Conservation (phyloP, 129 eudicot genomes). For the Flaveria brownii region DNA sequence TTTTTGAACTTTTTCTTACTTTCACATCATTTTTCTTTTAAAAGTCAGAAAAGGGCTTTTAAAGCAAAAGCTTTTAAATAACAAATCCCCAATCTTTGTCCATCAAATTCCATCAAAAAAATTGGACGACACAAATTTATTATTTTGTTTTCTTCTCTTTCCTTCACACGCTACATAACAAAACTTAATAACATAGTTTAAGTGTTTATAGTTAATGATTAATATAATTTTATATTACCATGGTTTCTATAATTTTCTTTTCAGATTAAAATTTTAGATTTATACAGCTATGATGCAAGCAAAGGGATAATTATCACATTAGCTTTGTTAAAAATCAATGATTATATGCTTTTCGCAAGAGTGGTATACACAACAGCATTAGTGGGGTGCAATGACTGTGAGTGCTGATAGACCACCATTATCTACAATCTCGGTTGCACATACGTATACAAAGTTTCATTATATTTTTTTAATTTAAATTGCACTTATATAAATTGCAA, state of each 20-base stretch:
- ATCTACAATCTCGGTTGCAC: background rate
- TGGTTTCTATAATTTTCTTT: background rate
- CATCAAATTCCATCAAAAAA: too few species aligned
- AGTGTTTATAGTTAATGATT: background rate
- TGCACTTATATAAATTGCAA: too few species aligned
- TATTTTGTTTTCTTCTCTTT: background rate
- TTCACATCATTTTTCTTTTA: background rate
- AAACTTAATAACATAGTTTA: background rate
- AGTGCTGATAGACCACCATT: constrained; percentile 27
- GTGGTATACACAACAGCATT: constrained; percentile 39
- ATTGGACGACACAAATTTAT: background rate
- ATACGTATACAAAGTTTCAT: too few species aligned
- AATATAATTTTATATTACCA: background rate
- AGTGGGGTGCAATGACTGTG: constrained; percentile 42
- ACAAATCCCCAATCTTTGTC: too few species aligned
- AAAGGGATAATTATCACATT: constrained; percentile 28
- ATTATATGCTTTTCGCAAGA: constrained; percentile 30
- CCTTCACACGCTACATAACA: background rate
- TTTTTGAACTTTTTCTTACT: background rate
- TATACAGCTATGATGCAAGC: constrained; percentile 32
- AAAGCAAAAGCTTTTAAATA: background rate
- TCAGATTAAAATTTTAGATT: background rate
- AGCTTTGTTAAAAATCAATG: constrained; percentile 29
- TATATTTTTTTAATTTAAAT: too few species aligned
- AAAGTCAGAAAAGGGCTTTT: background rate